A percentile compares a stretch with the other conserved stretches of the same genome.
phyloP scores from a whole-genome alignment of 495 filamentous ascomycete species.

The Podospora fimiseda region DNA sequence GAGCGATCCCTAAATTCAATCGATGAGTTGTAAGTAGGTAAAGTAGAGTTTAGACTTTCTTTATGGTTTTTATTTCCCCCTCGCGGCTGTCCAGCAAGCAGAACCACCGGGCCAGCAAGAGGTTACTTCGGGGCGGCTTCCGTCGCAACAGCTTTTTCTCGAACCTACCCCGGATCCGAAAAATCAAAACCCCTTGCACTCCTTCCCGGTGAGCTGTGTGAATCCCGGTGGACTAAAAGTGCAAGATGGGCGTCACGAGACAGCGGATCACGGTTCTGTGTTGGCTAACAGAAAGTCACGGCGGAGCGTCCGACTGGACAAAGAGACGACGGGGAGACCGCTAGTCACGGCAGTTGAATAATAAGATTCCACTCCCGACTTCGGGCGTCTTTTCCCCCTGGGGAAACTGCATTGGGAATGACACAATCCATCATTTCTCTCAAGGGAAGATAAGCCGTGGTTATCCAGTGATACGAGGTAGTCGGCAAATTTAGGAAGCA shows the following conservation, averaged over 20 bases:
- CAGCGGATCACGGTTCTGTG: constrained; percentile 10
- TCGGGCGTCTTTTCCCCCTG: constrained; percentile 14
- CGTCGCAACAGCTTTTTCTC: neutral
- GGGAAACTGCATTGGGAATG: constrained; percentile 2
- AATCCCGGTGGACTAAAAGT: constrained; percentile 9
- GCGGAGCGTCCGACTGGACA: constrained; percentile 23
- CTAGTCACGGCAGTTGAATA: neutral
- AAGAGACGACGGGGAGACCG: constrained; percentile 14
- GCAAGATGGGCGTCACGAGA: constrained; percentile 20
- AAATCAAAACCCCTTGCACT: neutral
- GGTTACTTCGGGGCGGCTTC: constrained; percentile 1
- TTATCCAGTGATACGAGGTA: neutral
- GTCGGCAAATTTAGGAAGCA: constrained; percentile 1
- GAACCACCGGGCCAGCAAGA: neutral
- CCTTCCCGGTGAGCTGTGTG: neutral
- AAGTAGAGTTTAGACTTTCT: neutral
- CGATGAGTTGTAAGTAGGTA: neutral
- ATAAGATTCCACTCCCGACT: constrained; percentile 16
- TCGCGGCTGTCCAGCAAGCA: neutral
- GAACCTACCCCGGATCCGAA: neutral
- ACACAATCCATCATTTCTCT: constrained; percentile 7
- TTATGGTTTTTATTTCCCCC: neutral
- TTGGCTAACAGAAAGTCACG: constrained; percentile 29
- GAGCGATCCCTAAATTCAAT: too few species aligned
- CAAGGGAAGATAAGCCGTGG: neutral